Conservation (phyloP, 768 basidiomycete species). For the Lactarius sanguifluus region DNA sequence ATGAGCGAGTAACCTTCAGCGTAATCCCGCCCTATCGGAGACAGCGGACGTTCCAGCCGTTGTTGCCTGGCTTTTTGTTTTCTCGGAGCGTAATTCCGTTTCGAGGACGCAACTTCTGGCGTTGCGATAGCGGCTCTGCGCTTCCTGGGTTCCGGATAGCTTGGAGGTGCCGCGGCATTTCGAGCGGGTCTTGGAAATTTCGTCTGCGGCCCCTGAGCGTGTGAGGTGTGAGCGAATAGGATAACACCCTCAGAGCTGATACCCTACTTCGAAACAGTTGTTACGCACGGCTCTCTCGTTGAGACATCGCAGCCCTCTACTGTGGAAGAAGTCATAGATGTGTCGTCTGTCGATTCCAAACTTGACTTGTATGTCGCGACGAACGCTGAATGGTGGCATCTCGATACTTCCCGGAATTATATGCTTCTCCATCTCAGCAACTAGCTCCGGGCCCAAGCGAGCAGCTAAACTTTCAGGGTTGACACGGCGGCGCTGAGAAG, state of each 20-base stretch:
- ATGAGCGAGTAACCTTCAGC: not conserved
- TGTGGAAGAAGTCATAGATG: conserved; percentile 79
- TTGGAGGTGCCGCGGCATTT: not conserved
- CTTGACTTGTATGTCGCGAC: conserved; percentile 69
- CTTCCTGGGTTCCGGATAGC: conserved; percentile 20
- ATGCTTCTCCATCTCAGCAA: conserved; percentile 69
- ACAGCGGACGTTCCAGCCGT: conserved; percentile 2
- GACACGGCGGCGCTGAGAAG: conserved; percentile 46
- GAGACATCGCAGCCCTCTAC: conserved; percentile 41
- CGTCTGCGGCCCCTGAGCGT: conserved; percentile 1
- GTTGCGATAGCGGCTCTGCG: conserved; percentile 26
- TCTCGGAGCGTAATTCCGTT: conserved; percentile 14
- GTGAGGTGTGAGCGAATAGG: not conserved
- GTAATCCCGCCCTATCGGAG: not conserved
- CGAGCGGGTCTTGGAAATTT: conserved; percentile 21
- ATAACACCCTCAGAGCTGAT: not conserved
- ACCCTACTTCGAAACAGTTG: conserved; percentile 25
- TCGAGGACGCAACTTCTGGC: conserved; percentile 7
- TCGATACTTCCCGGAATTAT: conserved; percentile 65
- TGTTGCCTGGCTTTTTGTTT: conserved; percentile 18
- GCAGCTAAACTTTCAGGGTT: conserved; percentile 70
- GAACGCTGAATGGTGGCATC: conserved; percentile 72
- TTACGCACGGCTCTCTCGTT: conserved; percentile 29
- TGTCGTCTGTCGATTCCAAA: conserved; percentile 71
- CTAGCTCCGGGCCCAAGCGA: conserved; percentile 63